Percentiles rank a stretch among this genome's conserved stretches.
These are phyloP conservation scores for Ulmus americana DNA, from an alignment of 331 rosid genomes.

Conservation along the genomic window DNA sequence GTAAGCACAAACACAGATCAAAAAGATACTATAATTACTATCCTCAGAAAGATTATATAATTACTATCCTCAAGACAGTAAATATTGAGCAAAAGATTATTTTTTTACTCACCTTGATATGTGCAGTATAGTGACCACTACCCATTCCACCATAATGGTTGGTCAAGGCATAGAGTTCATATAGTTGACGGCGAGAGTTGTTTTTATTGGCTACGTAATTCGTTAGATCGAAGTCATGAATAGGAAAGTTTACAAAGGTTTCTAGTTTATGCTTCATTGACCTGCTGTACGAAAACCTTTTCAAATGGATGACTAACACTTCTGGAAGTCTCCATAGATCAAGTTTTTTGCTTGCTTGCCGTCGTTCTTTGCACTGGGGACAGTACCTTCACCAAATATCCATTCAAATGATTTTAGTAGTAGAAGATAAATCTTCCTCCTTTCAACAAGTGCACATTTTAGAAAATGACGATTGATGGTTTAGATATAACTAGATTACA, in stretches of 20 bases:
- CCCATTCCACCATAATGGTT: constrained; percentile 98
- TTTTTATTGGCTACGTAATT: constrained; percentile 81
- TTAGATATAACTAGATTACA: neutral
- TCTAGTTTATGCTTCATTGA: constrained; percentile 96
- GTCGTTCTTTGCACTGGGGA: constrained; percentile 81
- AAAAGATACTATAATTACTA: neutral
- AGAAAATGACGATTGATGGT: too few species aligned
- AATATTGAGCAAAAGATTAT: neutral
- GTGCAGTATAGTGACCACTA: constrained; percentile 96
- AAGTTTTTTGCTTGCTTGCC: constrained; percentile 97
- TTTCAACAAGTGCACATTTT: neutral
- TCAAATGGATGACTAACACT: constrained; percentile 88
- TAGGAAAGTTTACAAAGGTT: constrained; percentile 86
- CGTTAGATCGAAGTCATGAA: constrained; percentile 85
- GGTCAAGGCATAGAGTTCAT: constrained; percentile 81
- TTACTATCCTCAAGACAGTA: neutral
- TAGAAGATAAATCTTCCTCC: neutral
- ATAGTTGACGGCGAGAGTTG: constrained; percentile 66
- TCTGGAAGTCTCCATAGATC: constrained; percentile 98
- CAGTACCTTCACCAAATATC: constrained; percentile 61
- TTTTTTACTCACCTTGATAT: constrained; percentile 64
- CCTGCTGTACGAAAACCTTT: constrained; percentile 96
- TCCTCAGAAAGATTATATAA: neutral
- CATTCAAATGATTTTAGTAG: constrained; percentile 13
- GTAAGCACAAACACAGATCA: neutral